A percentile compares a stretch with the other conserved stretches of the same genome.
Evolutionary conservation across 2,329 filamentous ascomycete genomes (phyloP).

Genomic region (Calcarisporium arbuscula): DNA sequence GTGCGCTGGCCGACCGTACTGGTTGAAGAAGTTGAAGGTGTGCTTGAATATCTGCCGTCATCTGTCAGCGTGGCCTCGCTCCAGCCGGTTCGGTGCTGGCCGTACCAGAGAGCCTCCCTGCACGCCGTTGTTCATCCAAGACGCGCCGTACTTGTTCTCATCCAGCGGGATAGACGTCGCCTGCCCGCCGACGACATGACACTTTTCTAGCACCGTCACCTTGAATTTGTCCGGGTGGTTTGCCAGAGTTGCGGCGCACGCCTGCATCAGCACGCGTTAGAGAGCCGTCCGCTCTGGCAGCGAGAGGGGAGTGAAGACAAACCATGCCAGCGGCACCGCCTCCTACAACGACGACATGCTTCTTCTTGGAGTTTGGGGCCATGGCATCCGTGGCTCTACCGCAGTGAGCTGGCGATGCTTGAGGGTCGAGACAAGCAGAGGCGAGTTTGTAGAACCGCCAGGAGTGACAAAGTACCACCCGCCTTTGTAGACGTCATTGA

Average conservation of each 20-base stretch:
- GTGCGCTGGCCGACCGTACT: slow-evolving; percentile 48
- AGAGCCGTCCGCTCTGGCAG: not conserved
- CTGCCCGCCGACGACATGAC: slow-evolving; percentile 53
- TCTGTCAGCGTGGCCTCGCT: not conserved
- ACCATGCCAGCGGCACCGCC: slow-evolving; percentile 59
- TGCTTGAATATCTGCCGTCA: slow-evolving; percentile 55
- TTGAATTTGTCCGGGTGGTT: slow-evolving; percentile 60
- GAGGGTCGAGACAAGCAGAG: too few species aligned
- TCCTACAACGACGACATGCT: slow-evolving; percentile 53
- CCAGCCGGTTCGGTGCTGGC: not conserved
- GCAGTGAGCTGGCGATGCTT: too few species aligned
- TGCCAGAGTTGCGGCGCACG: slow-evolving; percentile 60
- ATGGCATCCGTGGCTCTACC: too few species aligned
- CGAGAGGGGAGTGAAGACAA: slow-evolving; percentile 5
- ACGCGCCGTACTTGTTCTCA: slow-evolving; percentile 48
- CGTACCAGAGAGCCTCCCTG: slow-evolving; percentile 46
- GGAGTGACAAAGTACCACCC: too few species aligned
- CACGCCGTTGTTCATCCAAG: slow-evolving; percentile 58
- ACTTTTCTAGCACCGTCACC: slow-evolving; percentile 56
- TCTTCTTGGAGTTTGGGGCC: slow-evolving; percentile 17
- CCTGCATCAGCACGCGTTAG: slow-evolving; percentile 28
- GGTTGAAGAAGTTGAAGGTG: slow-evolving; percentile 58
- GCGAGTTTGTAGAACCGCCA: too few species aligned
- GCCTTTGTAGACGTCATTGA: too few species aligned
- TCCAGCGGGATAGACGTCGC: slow-evolving; percentile 54